Evolutionary conservation across 1,139 yeast genomes (phyloP).

Genomic region (Pichia sp.): DNA sequence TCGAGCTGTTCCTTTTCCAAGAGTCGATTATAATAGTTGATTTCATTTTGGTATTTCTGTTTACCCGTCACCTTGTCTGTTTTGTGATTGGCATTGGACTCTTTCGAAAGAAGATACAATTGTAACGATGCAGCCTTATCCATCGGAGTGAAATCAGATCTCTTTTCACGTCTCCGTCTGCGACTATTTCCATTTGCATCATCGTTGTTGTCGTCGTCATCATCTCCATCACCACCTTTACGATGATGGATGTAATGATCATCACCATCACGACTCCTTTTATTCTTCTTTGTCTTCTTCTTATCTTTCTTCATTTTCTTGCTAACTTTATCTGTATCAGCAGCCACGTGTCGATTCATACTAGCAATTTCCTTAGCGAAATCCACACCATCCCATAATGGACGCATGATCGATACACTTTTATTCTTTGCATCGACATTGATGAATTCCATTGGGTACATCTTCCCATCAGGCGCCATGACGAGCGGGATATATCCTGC

Average conservation of each 20-base stretch:
- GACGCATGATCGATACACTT: constrained; percentile 14
- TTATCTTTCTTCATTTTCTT: neutral
- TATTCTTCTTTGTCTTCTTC: too few species aligned
- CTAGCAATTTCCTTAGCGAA: neutral
- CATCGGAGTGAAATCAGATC: constrained; percentile 4
- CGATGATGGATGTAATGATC: too few species aligned
- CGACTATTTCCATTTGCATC: neutral
- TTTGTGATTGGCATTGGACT: constrained; percentile 2
- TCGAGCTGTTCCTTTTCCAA: constrained; percentile 12
- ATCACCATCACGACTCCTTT: neutral
- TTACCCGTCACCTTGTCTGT: neutral
- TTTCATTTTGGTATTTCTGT: constrained; percentile 8
- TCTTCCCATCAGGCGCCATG: constrained; percentile 30
- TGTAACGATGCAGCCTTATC: constrained; percentile 25
- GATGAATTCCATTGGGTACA: constrained; percentile 29
- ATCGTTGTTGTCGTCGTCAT: neutral
- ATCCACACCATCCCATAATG: constrained; percentile 13
- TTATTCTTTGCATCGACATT: constrained; percentile 9
- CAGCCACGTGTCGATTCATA: too few species aligned
- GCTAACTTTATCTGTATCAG: neutral
- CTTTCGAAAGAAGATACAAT: constrained; percentile 21
- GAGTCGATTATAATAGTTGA: constrained; percentile 12
- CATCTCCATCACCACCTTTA: too few species aligned
- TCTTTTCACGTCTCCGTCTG: neutral
- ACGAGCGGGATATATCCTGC: constrained; percentile 29